These are phyloP conservation scores for Colletotrichum sp. DNA, from an alignment of 2,329 filamentous ascomycete genomes.

Conservation along the genomic window DNA sequence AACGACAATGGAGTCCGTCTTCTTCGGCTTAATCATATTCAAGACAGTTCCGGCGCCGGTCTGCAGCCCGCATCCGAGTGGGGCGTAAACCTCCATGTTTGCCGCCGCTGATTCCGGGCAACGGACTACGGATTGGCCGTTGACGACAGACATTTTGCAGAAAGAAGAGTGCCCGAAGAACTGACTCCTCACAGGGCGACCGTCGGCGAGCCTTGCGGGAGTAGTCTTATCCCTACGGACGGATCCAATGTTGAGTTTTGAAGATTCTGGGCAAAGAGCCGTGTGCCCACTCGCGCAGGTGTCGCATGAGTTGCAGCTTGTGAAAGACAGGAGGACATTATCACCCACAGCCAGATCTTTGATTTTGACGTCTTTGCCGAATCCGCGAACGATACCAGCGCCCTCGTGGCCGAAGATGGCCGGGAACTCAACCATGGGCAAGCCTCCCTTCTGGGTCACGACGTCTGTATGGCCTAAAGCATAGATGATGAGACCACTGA, in stretches of 20 bases:
- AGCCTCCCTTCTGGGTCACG: slow-evolving; percentile 1
- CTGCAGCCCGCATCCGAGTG: slow-evolving; percentile 97
- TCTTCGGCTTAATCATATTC: slow-evolving; percentile 89
- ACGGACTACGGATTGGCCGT: slow-evolving; percentile 94
- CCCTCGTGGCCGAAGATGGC: slow-evolving; percentile 90
- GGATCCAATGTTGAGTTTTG: slow-evolving; percentile 65
- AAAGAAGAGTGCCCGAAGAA: slow-evolving; percentile 99
- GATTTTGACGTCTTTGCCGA: slow-evolving; percentile 92
- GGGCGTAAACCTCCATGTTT: slow-evolving; percentile 62
- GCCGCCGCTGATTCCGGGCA: slow-evolving; percentile 91
- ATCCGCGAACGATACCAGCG: slow-evolving; percentile 88
- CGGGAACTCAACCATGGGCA: slow-evolving; percentile 60
- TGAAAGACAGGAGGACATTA: slow-evolving; percentile 86
- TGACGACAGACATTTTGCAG: slow-evolving; percentile 97
- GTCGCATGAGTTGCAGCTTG: slow-evolving; percentile 97
- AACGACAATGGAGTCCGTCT: slow-evolving; percentile 86
- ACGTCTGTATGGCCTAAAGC: slow-evolving; percentile 71
- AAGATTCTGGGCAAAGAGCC: slow-evolving; percentile 70
- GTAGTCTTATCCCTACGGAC: slow-evolving; percentile 81
- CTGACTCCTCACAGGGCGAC: slow-evolving; percentile 84
- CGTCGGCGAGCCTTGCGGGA: slow-evolving; percentile 91
- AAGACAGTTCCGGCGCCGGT: slow-evolving; percentile 96
- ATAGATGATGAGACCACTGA: not conserved
- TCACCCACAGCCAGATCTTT: slow-evolving; percentile 92
- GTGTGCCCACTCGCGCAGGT: slow-evolving; percentile 99